Evolutionary conservation across 805 yeast genomes (phyloP).

Genomic region (Cyberlindnera xishuangbannaensis): DNA sequence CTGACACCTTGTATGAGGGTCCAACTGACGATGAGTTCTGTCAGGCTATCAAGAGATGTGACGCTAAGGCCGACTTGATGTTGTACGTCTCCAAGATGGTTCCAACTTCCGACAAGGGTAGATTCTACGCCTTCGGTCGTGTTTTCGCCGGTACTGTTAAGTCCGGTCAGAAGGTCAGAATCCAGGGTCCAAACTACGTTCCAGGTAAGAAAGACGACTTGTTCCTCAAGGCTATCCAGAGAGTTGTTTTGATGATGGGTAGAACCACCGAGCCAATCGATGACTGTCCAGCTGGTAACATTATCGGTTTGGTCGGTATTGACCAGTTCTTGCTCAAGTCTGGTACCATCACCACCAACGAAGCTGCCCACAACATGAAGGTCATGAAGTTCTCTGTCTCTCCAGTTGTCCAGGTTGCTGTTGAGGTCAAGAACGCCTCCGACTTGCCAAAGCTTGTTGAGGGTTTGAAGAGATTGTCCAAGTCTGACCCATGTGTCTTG

Average conservation of each 20-base stretch:
- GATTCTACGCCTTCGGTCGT: constrained; percentile 99
- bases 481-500: constrained; percentile 98
- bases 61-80: constrained; percentile 97
- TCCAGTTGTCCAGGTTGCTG: constrained; percentile 99
- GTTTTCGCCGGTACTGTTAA: constrained; percentile 99
- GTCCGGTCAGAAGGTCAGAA: constrained; percentile 98
- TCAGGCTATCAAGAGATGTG: constrained; percentile 95
- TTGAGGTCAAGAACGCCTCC: constrained; percentile 98
- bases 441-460: constrained; percentile 99
- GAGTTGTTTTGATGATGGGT: constrained; percentile 99
- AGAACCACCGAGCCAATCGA: constrained; percentile 96
- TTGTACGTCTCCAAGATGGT: constrained; percentile 99
- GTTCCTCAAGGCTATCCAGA: constrained; percentile 95
- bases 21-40: constrained; percentile 90
- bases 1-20: constrained; percentile 98
- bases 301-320: constrained; percentile 99
- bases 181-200: constrained; percentile 99
- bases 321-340: constrained; percentile 99
- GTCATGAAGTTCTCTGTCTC: constrained; percentile 99
- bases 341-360: constrained; percentile 97
- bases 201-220: constrained; percentile 98
- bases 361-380: constrained; percentile 98
- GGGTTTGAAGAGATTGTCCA: constrained; percentile 99
- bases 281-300: constrained; percentile 99
- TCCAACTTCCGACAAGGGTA: constrained; percentile 99